Conservation (phyloP, 2,329 filamentous ascomycete species). For the Rhexocercosporidium sp. region DNA sequence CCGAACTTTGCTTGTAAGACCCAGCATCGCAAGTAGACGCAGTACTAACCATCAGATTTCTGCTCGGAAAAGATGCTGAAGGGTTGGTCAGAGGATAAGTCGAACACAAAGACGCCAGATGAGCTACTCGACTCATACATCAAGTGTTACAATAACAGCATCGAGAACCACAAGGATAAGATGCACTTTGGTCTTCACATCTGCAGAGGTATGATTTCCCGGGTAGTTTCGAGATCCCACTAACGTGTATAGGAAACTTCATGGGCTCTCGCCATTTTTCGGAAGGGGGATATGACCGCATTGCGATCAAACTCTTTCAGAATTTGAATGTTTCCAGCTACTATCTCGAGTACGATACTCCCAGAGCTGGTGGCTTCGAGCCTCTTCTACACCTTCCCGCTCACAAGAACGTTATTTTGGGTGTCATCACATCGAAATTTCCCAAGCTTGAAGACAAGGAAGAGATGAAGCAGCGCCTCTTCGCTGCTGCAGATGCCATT, state of each 20-base stretch:
- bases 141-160: conserved; percentile 75
- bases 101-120: conserved; percentile 63
- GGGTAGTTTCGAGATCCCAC: neutral
- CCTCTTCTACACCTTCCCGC: conserved; percentile 65
- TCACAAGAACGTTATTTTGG: conserved; percentile 69
- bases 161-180: conserved; percentile 67
- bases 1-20: conserved; percentile 67
- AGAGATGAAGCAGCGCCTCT: conserved; percentile 64
- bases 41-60: conserved; percentile 58
- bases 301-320: conserved; percentile 70
- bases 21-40: neutral
- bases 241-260: conserved; percentile 55
- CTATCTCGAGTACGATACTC: conserved; percentile 73
- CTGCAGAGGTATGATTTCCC: conserved; percentile 59
- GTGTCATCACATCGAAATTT: conserved; percentile 69
- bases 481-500: conserved; percentile 69
- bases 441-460: conserved; percentile 67
- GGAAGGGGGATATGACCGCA: conserved; percentile 70
- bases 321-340: conserved; percentile 69
- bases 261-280: conserved; percentile 70
- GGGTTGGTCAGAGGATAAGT: conserved; percentile 68
- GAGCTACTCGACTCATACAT: conserved; percentile 79
- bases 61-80: conserved; percentile 74
- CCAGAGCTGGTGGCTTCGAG: conserved; percentile 68
- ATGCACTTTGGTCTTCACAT: conserved; percentile 81